phyloP scores from a whole-genome alignment of 495 filamentous ascomycete genomes.

The Penicillium ochrochloron region DNA sequence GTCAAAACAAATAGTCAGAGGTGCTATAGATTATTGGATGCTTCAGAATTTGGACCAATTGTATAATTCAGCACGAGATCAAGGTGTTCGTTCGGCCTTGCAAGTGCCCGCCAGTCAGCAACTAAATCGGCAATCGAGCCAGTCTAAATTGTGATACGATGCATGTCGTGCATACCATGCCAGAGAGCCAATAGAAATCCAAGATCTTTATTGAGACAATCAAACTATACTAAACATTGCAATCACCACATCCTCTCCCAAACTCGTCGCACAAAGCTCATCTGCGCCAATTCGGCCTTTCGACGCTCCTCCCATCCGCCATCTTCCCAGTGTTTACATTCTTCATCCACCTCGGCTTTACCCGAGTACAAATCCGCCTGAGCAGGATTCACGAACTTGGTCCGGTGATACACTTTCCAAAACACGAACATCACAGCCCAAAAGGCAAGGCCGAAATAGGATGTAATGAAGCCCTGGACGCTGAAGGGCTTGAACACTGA shows the following conservation, averaged over 20 bases:
- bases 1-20: background rate
- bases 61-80: background rate
- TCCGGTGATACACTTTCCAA: constrained; percentile 39
- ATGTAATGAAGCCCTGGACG: constrained; percentile 40
- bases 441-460: constrained; percentile 42
- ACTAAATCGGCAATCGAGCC: background rate
- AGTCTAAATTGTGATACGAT: background rate
- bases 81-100: background rate
- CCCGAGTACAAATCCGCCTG: constrained; percentile 35
- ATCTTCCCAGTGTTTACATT: constrained; percentile 42
- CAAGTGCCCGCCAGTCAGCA: background rate
- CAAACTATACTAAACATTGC: background rate
- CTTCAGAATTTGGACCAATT: background rate
- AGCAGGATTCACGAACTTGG: constrained; percentile 34
- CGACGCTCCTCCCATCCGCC: constrained; percentile 33
- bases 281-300: constrained; percentile 33
- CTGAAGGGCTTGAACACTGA: constrained; percentile 38
- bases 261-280: constrained; percentile 26
- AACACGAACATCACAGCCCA: constrained; percentile 38
- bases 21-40: background rate
- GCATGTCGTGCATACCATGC: background rate
- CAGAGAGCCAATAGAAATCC: background rate
- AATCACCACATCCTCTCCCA: constrained; percentile 44
- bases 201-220: background rate
- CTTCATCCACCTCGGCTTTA: constrained; percentile 41